phyloP scores from a whole-genome alignment of 192 early-diverging fungal species.

The Gryganskiella cystojenkinii region DNA sequence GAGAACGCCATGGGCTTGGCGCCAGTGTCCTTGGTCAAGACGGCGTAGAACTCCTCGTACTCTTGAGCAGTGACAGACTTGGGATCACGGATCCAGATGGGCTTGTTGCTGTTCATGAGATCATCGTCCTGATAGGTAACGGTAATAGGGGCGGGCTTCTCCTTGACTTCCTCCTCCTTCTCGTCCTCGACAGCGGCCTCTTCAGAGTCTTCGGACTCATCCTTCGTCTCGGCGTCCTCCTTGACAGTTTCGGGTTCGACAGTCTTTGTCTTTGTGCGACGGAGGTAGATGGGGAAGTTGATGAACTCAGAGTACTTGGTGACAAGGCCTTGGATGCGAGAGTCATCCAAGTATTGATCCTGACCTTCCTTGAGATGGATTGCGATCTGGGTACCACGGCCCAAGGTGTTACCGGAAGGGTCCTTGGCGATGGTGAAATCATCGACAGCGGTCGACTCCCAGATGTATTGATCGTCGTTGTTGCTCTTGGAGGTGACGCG shows the following conservation, averaged over 20 bases:
- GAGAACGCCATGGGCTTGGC: conserved; percentile 81
- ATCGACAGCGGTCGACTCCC: conserved; percentile 93
- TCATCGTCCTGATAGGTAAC: conserved; percentile 75
- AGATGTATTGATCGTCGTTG: conserved; percentile 89
- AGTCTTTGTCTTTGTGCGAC: conserved; percentile 68
- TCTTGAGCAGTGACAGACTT: conserved; percentile 82
- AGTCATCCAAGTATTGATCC: conserved; percentile 80
- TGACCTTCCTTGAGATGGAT: conserved; percentile 93
- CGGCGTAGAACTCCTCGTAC: conserved; percentile 91
- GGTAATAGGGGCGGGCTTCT: conserved; percentile 66
- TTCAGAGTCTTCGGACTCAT: conserved; percentile 52
- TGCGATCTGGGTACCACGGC: conserved; percentile 94
- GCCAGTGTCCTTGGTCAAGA: conserved; percentile 73
- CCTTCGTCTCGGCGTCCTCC: conserved; percentile 36
- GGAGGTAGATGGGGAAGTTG: conserved; percentile 96
- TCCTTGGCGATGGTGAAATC: conserved; percentile 93
- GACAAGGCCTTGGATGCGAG: conserved; percentile 74
- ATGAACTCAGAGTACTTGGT: conserved; percentile 96
- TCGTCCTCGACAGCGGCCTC: conserved; percentile 64
- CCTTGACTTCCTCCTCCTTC: conserved; percentile 62
- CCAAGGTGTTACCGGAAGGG: conserved; percentile 88
- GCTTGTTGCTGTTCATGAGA: conserved; percentile 90
- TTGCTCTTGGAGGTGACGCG: conserved; percentile 92
- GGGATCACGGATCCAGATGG: conserved; percentile 92
- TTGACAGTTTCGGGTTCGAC: conserved; percentile 53